These are phyloP conservation scores for Athelia psychrophila DNA, from an alignment of 1,284 basidiomycete species.

Conservation along the genomic window DNA sequence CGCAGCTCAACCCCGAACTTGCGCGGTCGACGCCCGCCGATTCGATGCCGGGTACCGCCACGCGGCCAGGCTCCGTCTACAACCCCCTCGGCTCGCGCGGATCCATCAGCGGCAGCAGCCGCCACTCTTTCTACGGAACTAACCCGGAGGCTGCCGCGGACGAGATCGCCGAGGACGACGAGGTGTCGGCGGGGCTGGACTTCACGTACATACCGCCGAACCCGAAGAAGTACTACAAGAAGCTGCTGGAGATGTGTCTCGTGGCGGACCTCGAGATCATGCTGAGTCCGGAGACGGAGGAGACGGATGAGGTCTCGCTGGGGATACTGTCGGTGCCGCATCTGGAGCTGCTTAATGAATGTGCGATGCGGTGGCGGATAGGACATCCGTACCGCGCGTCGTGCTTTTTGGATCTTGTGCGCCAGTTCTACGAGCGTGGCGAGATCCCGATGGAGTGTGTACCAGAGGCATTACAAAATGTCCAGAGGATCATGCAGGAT, in stretches of 20 bases:
- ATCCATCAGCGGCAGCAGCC: conserved; percentile 60
- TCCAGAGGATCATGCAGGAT: conserved; percentile 71
- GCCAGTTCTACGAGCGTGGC: conserved; percentile 84
- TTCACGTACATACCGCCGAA: conserved; percentile 92
- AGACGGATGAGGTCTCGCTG: conserved; percentile 94
- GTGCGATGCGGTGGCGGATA: conserved; percentile 89
- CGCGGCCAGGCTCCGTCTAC: conserved; percentile 58
- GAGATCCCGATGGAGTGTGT: conserved; percentile 95
- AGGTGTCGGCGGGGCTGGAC: conserved; percentile 64
- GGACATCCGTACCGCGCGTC: conserved; percentile 75
- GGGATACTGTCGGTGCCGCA: conserved; percentile 87
- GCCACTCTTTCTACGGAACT: conserved; percentile 49
- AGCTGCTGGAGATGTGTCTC: conserved; percentile 83
- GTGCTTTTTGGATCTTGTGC: conserved; percentile 87
- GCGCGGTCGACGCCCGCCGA: conserved; percentile 74
- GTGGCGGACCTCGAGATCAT: conserved; percentile 88
- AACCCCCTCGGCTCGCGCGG: conserved; percentile 41
- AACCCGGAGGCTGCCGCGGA: conserved; percentile 38
- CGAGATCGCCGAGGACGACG: conserved; percentile 59
- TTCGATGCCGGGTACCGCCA: conserved; percentile 32
- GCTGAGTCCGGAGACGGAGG: conserved; percentile 82
- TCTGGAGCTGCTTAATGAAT: conserved; percentile 83
- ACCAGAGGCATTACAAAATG: conserved; percentile 79
- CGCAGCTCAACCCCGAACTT: conserved; percentile 84
- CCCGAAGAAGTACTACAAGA: conserved; percentile 81